phyloP scores from a whole-genome alignment of 73 alveolate genomes.

The Uronychia setigera region DNA sequence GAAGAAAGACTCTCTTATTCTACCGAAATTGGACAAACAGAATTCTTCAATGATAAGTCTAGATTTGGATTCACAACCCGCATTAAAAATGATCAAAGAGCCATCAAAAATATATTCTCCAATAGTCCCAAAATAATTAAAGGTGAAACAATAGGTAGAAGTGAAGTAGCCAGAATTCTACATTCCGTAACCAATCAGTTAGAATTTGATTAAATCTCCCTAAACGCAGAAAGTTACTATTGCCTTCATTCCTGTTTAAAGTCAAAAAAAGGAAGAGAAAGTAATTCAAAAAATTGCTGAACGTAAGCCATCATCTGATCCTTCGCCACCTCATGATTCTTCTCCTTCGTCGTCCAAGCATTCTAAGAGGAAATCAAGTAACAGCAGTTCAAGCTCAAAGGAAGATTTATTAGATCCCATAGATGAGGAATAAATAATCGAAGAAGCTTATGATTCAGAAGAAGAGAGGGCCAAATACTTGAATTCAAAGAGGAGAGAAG shows the following conservation, averaged over 20 bases:
- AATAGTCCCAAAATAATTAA: too few species aligned
- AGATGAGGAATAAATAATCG: too few species aligned
- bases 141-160: too few species aligned
- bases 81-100: not conserved
- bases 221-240: not conserved
- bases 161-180: too few species aligned
- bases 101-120: not conserved
- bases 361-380: not conserved
- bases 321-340: not conserved
- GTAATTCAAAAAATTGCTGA: not conserved
- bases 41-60: not conserved
- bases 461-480: too few species aligned
- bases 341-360: not conserved
- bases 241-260: not conserved
- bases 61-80: too few species aligned
- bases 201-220: not conserved
- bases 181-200: not conserved
- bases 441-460: too few species aligned
- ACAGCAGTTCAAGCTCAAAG: too few species aligned
- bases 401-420: too few species aligned
- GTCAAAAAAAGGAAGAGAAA: not conserved
- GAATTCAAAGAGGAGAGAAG: conserved; percentile 1
- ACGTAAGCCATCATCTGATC: not conserved
- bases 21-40: not conserved
- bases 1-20: not conserved